These are phyloP conservation scores for Polytrichum formosum DNA, from an alignment of 225 moss, liverwort and hornwort species.

Conservation along the genomic window DNA sequence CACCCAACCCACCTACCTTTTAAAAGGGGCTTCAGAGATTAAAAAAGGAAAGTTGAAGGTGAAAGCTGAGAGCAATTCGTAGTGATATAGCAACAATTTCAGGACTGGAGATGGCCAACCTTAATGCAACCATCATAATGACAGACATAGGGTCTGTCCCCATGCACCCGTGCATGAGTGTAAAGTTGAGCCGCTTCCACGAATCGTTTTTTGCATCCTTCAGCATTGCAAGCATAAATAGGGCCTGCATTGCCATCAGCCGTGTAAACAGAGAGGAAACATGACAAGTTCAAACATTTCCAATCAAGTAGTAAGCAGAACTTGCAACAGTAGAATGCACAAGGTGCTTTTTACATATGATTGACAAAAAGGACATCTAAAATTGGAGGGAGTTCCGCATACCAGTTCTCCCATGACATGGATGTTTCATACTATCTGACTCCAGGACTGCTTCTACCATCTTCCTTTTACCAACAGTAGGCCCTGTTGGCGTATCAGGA, in stretches of 20 bases:
- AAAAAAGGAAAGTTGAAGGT: no score
- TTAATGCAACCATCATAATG: slow-evolving; percentile 96
- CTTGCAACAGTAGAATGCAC: no score
- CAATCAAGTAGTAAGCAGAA: no score
- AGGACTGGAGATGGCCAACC: slow-evolving; percentile 32
- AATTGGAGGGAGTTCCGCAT: background rate
- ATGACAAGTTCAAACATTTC: background rate
- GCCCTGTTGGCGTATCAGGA: slow-evolving; percentile 23
- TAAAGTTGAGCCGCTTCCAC: slow-evolving; percentile 76
- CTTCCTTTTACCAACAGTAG: slow-evolving; percentile 44
- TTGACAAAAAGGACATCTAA: no score
- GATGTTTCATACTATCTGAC: slow-evolving; percentile 43
- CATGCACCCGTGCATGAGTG: slow-evolving; percentile 87
- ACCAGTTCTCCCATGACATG: slow-evolving; percentile 46
- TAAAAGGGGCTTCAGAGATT: no score
- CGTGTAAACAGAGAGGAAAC: slow-evolving; percentile 15
- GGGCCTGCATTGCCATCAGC: slow-evolving; percentile 45
- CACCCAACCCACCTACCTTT: no score
- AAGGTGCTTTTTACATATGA: no score
- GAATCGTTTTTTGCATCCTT: slow-evolving; percentile 92
- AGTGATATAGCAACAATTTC: no score
- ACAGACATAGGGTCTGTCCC: slow-evolving; percentile 90
- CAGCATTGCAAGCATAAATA: slow-evolving; percentile 76
- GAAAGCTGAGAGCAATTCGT: no score
- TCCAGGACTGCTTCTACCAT: slow-evolving; percentile 54